Percentiles rank a stretch among this genome's conserved stretches.
phyloP scores from a whole-genome alignment of 140 eudicot genomes.

The Bidens hawaiensis region DNA sequence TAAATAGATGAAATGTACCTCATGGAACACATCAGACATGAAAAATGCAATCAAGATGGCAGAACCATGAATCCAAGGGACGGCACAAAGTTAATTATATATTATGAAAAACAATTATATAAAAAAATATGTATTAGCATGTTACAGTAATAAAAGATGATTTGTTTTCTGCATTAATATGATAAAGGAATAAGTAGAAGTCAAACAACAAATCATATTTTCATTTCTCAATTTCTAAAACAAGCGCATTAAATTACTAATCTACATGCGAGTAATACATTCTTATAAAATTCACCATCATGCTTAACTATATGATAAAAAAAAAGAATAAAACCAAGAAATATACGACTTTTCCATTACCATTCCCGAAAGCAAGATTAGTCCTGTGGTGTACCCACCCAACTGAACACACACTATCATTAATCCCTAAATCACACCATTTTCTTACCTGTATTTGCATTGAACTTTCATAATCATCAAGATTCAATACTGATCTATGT shows the following conservation, averaged over 20 bases:
- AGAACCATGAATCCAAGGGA: constrained; percentile 46
- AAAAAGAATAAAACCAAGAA: background rate
- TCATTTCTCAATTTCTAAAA: background rate
- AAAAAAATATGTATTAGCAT: too few species aligned
- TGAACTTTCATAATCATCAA: constrained; percentile 7
- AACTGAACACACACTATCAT: constrained; percentile 88
- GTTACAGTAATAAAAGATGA: too few species aligned
- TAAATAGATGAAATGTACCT: constrained; percentile 43
- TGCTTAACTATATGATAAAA: background rate
- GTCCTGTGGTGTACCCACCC: constrained; percentile 89
- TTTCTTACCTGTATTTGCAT: constrained; percentile 57
- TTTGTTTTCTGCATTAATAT: too few species aligned
- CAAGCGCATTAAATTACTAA: background rate
- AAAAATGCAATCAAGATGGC: constrained; percentile 76
- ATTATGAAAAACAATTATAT: background rate
- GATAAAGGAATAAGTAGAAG: too few species aligned
- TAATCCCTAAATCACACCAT: constrained; percentile 74
- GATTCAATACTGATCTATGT: too few species aligned
- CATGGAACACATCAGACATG: constrained; percentile 89
- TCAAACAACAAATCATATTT: too few species aligned
- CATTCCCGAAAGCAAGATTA: constrained; percentile 84
- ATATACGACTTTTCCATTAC: constrained; percentile 67
- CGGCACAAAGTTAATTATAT: background rate
- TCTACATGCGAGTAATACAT: constrained; percentile 3
- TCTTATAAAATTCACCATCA: too few species aligned